Evolutionary conservation across 2,329 filamentous ascomycete genomes (phyloP).

Genomic region (Clathrospora elynae): DNA sequence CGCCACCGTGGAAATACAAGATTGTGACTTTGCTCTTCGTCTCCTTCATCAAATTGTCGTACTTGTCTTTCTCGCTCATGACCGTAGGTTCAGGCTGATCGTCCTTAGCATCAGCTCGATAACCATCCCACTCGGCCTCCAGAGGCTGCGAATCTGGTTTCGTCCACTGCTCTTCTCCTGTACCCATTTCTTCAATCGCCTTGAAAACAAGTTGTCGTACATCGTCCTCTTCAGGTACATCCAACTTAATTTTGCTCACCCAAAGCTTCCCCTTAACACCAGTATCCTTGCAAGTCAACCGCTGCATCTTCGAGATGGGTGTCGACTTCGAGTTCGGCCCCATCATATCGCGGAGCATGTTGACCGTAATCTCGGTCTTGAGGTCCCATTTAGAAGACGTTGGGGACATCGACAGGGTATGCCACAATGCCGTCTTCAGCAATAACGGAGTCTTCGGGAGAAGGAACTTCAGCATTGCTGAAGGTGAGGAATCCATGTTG

Average conservation of each 20-base stretch:
- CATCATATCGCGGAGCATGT: constrained; percentile 64
- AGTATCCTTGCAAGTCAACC: constrained; percentile 63
- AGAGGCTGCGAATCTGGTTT: constrained; percentile 61
- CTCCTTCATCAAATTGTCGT: constrained; percentile 69
- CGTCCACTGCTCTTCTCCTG: constrained; percentile 38
- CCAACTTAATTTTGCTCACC: constrained; percentile 73
- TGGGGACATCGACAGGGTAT: constrained; percentile 70
- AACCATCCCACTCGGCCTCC: constrained; percentile 78
- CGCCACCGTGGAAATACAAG: constrained; percentile 78
- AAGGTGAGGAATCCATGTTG: constrained; percentile 44
- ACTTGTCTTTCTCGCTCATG: constrained; percentile 68
- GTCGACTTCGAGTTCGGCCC: constrained; percentile 31
- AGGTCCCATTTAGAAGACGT: constrained; percentile 79
- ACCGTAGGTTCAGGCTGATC: constrained; percentile 57
- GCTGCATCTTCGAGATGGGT: constrained; percentile 58
- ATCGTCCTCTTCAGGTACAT: constrained; percentile 61
- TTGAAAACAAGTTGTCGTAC: constrained; percentile 61
- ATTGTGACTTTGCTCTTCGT: constrained; percentile 66
- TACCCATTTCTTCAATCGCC: constrained; percentile 62
- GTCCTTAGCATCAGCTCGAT: constrained; percentile 60
- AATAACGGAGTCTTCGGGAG: constrained; percentile 61
- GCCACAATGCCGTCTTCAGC: constrained; percentile 64
- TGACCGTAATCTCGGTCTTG: constrained; percentile 72
- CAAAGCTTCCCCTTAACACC: constrained; percentile 80
- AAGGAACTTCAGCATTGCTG: constrained; percentile 42